Evolutionary conservation across 306 rosid species (phyloP), one percentile per base, ranked within the genome.

Genomic region (Betula pendula): DNA sequence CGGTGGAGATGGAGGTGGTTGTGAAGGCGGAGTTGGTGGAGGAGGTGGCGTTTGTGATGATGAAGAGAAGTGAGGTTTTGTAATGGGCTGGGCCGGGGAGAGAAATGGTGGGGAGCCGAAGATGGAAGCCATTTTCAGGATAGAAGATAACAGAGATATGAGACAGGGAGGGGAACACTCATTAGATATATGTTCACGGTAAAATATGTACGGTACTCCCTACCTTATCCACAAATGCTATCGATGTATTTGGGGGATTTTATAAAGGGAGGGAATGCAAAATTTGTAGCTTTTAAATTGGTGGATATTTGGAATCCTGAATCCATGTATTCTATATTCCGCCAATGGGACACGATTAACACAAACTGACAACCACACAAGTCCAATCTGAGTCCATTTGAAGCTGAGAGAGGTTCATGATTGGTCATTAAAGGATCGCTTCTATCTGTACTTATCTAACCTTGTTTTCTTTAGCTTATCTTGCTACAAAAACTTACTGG

Each of bases 71-170:
- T 73, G 89, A 74, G 86, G 84, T 86, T 93, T 88, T n/a, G 90
- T 75, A 11, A 76, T 74, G 13, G 90, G 91, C 73, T 85, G 91
- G n/a, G n/a, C n/a, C n/a, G n/a, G n/a, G 75, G 96, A 87, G 80
- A 89, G 80, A 86, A 88, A 66, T 77, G 96, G 78, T 15, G 91
- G 85, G 35, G 96, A 88, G 70, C 89, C 87, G 71, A 88, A 90
- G 84, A 88, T 80, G 44, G 99, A 65, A 70, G 99, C 97, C 97
- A 92, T 90, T 75, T 53, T 82, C n/a, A 51, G 68, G 60, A 70
- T 66, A 53, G 48, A 56, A 49, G 51, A n/a, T 19, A 56, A 17
- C 43, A n/a, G n/a, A n/a, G n/a, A n/a, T n/a, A n/a, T n/a, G n/a
- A n/a, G n/a, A n/a, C n/a, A n/a, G n/a, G n/a, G n/a, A n/a, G n/a